Base-by-base conservation (phyloP, 352 stramenopile genomes). In the Aphanomyces cochlioides region DNA sequence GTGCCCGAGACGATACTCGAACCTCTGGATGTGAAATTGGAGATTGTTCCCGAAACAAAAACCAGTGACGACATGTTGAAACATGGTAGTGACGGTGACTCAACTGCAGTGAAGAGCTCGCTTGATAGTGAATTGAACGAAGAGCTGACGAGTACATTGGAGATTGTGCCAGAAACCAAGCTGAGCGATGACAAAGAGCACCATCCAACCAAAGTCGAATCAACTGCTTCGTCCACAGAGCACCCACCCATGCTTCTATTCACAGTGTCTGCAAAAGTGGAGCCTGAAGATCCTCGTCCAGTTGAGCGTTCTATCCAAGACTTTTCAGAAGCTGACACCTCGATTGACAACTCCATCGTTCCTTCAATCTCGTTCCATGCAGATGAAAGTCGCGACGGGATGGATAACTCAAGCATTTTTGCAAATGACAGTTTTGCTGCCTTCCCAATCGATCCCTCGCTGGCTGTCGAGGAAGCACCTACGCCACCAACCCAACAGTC, bases 371-470 rank as follows among this genome's bases (percentile, higher is more conserved):
- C 54, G 5, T 61, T 61, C 54, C 54, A 61, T 41, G 1, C 13
- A 39, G 34, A 61, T 12, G 54, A 61, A 28, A 61, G 54, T n/a
- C 54, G 54, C 8, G 54, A 61, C 15, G 19, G 54, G 36, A 7
- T 15, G 8, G 61, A 47, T 37, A 43, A 68, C 37, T 61, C 54
- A 12, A 37, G 8, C 50, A 38, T 58, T n/a, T 58, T n/a, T 37
- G 34, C 37, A 12, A 61, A 69, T 36, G 63, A 73, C 13, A 67
- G 67, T 48, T 48, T 69, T 60, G 41, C 40, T 19, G 53, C 53
- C 36, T 75, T 77, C 45, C 68, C 57, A 19, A 47, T 66, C 13
- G 59, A 53, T n/a, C 58, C 40, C 71, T 73, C 34, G 47, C 72
- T 4, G 3, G 72, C 15, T 70, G 74, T 12, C 48, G 56, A 47